These are phyloP conservation scores for Phytophthora hybrid DNA, from an alignment of 352 stramenopile genomes.

Conservation along the genomic window DNA sequence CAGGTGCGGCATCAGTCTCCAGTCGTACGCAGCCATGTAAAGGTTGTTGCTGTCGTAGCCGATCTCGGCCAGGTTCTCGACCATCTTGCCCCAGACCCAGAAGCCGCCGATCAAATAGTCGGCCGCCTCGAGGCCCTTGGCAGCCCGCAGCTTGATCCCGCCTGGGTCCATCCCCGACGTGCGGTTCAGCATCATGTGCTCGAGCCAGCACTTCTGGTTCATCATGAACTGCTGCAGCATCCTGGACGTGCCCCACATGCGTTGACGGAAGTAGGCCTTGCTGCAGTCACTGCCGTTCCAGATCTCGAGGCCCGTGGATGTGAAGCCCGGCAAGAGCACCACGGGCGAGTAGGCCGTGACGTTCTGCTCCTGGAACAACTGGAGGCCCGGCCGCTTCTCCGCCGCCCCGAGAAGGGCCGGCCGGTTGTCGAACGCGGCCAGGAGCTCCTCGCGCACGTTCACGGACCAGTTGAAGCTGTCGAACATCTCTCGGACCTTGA, in stretches of 20 bases:
- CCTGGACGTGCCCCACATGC: slow-evolving; percentile 92
- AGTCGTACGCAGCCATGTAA: slow-evolving; percentile 90
- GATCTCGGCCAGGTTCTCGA: slow-evolving; percentile 92
- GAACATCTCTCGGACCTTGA: slow-evolving; percentile 66
- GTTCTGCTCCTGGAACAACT: slow-evolving; percentile 57
- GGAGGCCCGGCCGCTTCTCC: slow-evolving; percentile 56
- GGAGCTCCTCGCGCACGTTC: slow-evolving; percentile 70
- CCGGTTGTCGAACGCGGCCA: slow-evolving; percentile 67
- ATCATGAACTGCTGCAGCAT: slow-evolving; percentile 92
- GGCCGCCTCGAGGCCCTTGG: slow-evolving; percentile 91
- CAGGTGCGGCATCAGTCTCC: slow-evolving; percentile 75
- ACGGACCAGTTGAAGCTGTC: slow-evolving; percentile 73
- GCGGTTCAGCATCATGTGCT: slow-evolving; percentile 94
- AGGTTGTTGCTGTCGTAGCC: slow-evolving; percentile 94
- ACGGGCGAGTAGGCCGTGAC: slow-evolving; percentile 76
- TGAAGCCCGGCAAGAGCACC: slow-evolving; percentile 94
- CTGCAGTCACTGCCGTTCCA: slow-evolving; percentile 93
- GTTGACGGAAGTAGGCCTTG: slow-evolving; percentile 91
- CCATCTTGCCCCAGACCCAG: slow-evolving; percentile 95
- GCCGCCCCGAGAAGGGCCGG: slow-evolving; percentile 47
- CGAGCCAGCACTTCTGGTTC: slow-evolving; percentile 93
- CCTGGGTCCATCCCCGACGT: slow-evolving; percentile 91
- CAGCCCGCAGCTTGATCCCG: slow-evolving; percentile 78
- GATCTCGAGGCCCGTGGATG: slow-evolving; percentile 94
- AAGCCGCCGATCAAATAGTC: slow-evolving; percentile 96